Evolutionary conservation across 2,329 filamentous ascomycete species (phyloP), one percentile per base, ranked within the genome.

Genomic region (Lasiodiplodia sp.): DNA sequence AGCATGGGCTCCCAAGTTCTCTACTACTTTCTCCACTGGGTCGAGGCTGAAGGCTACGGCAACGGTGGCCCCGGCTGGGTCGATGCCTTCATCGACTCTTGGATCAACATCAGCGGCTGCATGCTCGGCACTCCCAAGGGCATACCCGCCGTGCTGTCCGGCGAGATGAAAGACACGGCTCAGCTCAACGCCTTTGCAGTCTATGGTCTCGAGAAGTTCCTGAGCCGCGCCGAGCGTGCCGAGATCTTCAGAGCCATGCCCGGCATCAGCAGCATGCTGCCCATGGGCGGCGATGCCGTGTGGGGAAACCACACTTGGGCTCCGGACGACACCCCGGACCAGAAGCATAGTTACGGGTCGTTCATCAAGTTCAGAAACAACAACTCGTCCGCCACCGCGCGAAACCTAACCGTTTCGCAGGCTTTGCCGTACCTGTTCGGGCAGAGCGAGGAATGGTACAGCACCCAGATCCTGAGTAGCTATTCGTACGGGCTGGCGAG

Each of bases 41-140:
- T 97, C 1, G 92, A 97, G 66, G 87, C 91, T 2, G 85, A 90
- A 66, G 92, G 92, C 5, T 83, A 90, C 71, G 96, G 96, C 4
- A 88, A 89, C 23, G 95, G 94, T 1, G 95, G 96, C 1, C 86
- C 90, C 47, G 87, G 89, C 66, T 99, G 96, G 96, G 95, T 99
- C 0, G 94, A 99, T 69, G 87, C 87, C 21, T 87, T 97, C 76
- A 85, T 99, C 64, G 96, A 96, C 72, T 92, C 93, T 2, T 99
- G 96, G 94, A 96, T 99, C 83, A 99, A 99, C 78, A 94, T 99
- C 75, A 96, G 92, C 72, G 96, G 96, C 6, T 99, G 95, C 80
- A 97, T 99, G 95, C 89, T 99, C 6, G 96, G 96, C 16, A 94
- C 96, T 2, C 85, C 94, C 69, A 99, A 99, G 82, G 95, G 92